Evolutionary conservation across 305 asterid species (phyloP), one percentile per base, ranked within the genome.

Genomic region (Ajuga reptans): DNA sequence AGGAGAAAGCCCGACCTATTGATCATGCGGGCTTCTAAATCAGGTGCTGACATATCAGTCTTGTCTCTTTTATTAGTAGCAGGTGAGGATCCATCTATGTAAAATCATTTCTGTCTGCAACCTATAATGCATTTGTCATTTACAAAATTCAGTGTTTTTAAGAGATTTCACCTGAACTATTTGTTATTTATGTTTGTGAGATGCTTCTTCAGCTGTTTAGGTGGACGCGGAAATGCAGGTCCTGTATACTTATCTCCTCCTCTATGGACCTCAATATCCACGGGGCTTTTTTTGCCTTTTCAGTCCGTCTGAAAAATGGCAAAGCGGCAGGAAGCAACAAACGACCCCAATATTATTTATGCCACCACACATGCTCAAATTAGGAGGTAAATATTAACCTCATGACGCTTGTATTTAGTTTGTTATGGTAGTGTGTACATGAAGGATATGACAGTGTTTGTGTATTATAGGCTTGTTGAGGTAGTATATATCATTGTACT

Each of bases 71-170:
- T 37, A 9, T 41, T 18, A 21, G 6, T 39, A 62, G 37, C 65
- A 54, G 78, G 75, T 69, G 53, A n/a, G 9, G 17, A 45, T 74
- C 39, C 64, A 62, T 71, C 21, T 11, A 33, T 14, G 9, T 51
- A n/a, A 14, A 39, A 9, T 7, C 14, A 5, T 42, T 27, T 55
- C 41, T 27, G 60, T 43, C 34, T 31, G 21, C 34, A 58, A 34
- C 21, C 18, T 56, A 33, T 10, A 9, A 21, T 10, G 39, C 12
- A 2, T 17, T 51, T 6, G n/a, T 56, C 43, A 15, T 27, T 65
- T 65, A 24, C 3, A 14, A 24, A 37, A 52, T 29, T 51, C 43
- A 64, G 36, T 33, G 49, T 60, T 67, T 50, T 50, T 41, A 31
- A 16, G 62, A 41, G 15, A 47, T 36, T 4, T 37, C 11, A 15